Percentiles rank a stretch among this genome's conserved stretches.
phyloP scores from a whole-genome alignment of 1,139 yeast genomes.

The Hansenula sp. region DNA sequence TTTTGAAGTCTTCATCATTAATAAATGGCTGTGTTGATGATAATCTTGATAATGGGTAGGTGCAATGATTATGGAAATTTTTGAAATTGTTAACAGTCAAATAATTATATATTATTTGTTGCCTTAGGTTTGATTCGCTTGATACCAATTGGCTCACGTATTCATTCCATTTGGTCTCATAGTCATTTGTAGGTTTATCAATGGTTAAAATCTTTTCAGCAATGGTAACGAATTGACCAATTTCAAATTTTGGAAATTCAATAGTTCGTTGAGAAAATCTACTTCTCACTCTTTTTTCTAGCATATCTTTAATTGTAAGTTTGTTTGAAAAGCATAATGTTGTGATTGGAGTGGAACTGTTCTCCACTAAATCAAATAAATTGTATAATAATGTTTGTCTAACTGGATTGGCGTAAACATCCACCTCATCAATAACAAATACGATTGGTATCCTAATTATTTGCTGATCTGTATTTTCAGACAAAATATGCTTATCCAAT shows the following conservation, averaged over 20 bases:
- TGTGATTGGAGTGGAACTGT: constrained; percentile 70
- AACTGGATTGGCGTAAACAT: constrained; percentile 63
- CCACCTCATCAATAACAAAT: constrained; percentile 83
- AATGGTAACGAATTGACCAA: constrained; percentile 37
- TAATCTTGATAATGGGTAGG: constrained; percentile 42
- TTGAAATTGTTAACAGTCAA: constrained; percentile 59
- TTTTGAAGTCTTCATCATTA: constrained; percentile 28
- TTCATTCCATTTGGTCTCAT: constrained; percentile 49
- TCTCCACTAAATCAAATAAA: constrained; percentile 80
- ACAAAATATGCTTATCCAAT: constrained; percentile 30
- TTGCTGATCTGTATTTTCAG: constrained; percentile 18
- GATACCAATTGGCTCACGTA: constrained; percentile 32
- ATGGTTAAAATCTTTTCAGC: constrained; percentile 29
- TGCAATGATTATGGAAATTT: constrained; percentile 47
- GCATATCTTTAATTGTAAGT: constrained; percentile 68
- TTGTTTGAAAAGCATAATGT: constrained; percentile 79
- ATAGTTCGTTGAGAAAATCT: constrained; percentile 82
- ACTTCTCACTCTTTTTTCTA: constrained; percentile 89
- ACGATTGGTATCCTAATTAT: constrained; percentile 52
- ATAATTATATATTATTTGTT: constrained; percentile 41
- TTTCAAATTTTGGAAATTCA: constrained; percentile 48
- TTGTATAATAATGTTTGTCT: constrained; percentile 86
- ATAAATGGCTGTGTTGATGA: constrained; percentile 30
- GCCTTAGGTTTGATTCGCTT: constrained; percentile 29
- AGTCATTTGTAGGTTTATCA: constrained; percentile 22